Conservation (phyloP, 129 eudicot species). For the Erigeron canadensis region DNA sequence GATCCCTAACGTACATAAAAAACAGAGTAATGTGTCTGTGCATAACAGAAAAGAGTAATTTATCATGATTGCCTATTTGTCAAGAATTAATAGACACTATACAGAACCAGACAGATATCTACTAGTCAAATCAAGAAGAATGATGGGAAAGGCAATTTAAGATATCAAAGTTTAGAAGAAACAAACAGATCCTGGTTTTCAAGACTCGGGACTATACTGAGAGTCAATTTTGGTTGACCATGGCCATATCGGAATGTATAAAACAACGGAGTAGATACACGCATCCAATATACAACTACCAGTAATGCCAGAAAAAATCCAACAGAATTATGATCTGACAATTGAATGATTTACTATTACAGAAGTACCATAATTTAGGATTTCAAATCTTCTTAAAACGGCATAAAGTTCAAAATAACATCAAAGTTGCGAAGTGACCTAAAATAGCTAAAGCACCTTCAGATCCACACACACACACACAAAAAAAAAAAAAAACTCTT, state of each 20-base stretch:
- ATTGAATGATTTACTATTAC: not conserved
- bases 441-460: slow-evolving; percentile 5
- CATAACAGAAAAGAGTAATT: not conserved
- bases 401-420: not conserved
- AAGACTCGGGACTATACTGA: slow-evolving; percentile 8
- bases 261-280: not conserved
- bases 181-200: slow-evolving; percentile 1
- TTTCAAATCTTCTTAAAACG: not conserved
- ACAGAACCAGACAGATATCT: not conserved
- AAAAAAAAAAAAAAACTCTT: not conserved
- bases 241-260: not conserved
- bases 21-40: slow-evolving; percentile 13
- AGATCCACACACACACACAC: slow-evolving; percentile 20
- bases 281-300: not conserved
- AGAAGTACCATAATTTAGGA: not conserved
- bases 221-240: slow-evolving; percentile 10
- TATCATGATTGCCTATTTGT: slow-evolving; percentile 11
- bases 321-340: not conserved
- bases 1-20: not conserved
- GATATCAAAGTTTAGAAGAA: not conserved
- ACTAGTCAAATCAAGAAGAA: not conserved
- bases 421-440: slow-evolving; percentile 7
- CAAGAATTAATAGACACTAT: not conserved
- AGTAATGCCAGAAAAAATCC: not conserved
- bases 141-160: slow-evolving; percentile 6